These are phyloP conservation scores for Stereocaulon alpinum DNA, from an alignment of 495 filamentous ascomycete genomes.

Conservation along the genomic window DNA sequence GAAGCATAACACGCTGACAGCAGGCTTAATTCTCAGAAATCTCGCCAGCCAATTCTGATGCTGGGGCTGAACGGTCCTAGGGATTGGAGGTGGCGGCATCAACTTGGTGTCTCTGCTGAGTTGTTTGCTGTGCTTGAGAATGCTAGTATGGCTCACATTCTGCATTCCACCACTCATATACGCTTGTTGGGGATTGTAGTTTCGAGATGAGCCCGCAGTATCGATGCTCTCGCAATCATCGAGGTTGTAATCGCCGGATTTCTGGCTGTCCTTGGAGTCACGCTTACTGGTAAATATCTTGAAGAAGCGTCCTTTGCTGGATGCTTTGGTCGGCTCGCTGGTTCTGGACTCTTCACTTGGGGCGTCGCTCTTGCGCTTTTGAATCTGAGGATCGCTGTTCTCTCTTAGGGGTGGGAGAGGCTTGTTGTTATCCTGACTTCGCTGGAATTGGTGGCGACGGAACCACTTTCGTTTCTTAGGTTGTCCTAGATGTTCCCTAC, in stretches of 20 bases:
- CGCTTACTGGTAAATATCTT: conserved; percentile 25
- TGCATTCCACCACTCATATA: conserved; percentile 18
- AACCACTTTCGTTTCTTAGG: conserved; percentile 61
- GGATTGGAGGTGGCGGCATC: neutral
- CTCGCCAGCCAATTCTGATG: conserved; percentile 75
- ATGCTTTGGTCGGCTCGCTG: conserved; percentile 14
- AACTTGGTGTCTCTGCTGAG: neutral
- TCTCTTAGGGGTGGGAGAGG: conserved; percentile 23
- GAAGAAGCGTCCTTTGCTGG: conserved; percentile 21
- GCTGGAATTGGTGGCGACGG: conserved; percentile 33
- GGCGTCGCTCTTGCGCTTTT: conserved; percentile 9
- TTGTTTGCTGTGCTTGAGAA: conserved; percentile 11
- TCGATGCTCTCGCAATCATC: conserved; percentile 19
- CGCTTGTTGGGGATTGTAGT: conserved; percentile 13
- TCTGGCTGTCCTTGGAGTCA: conserved; percentile 15
- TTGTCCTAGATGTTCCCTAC: conserved; percentile 9
- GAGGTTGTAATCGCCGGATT: conserved; percentile 21
- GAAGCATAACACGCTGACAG: conserved; percentile 61
- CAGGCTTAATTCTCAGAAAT: conserved; percentile 82
- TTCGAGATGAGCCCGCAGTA: conserved; percentile 11
- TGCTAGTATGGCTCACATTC: conserved; percentile 9
- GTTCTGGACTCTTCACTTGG: conserved; percentile 13
- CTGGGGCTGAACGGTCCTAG: conserved; percentile 35
- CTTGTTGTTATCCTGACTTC: conserved; percentile 14
- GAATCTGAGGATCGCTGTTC: neutral